phyloP scores from a whole-genome alignment of 2,329 filamentous ascomycete species.

The Penicillium sp. region DNA sequence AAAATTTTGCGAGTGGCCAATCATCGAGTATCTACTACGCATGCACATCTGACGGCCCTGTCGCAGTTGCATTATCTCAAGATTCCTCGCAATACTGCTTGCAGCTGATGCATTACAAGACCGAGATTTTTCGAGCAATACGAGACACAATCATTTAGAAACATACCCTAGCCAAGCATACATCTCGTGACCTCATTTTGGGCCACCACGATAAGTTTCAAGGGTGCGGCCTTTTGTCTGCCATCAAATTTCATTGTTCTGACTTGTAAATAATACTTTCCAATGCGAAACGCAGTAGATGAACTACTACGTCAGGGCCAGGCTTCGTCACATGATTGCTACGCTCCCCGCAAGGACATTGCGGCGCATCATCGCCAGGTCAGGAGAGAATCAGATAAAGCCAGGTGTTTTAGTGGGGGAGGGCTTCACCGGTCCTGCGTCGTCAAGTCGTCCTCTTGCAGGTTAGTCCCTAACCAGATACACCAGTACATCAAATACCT shows the following conservation, averaged over 20 bases:
- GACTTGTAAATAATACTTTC: not conserved
- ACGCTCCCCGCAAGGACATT: not conserved
- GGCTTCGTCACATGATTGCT: not conserved
- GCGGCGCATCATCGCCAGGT: not conserved
- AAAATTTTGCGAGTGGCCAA: not conserved
- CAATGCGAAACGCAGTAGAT: not conserved
- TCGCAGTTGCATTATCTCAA: not conserved
- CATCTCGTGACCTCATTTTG: not conserved
- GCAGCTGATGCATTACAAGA: not conserved
- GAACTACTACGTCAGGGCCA: not conserved
- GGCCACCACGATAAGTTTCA: not conserved
- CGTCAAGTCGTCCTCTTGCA: slow-evolving; percentile 5
- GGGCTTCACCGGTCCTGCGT: not conserved
- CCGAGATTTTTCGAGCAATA: not conserved
- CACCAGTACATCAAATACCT: not conserved
- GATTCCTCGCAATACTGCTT: not conserved
- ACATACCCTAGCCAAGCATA: not conserved
- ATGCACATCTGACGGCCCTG: not conserved
- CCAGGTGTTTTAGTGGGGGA: not conserved
- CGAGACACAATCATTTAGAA: not conserved
- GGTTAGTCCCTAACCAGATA: not conserved
- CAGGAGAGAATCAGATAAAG: not conserved
- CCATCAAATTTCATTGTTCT: not conserved
- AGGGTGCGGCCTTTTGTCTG: not conserved
- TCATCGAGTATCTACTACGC: not conserved